These are phyloP conservation scores for Metschnikowia lunata DNA, from an alignment of 805 yeast genomes.

Conservation along the genomic window DNA sequence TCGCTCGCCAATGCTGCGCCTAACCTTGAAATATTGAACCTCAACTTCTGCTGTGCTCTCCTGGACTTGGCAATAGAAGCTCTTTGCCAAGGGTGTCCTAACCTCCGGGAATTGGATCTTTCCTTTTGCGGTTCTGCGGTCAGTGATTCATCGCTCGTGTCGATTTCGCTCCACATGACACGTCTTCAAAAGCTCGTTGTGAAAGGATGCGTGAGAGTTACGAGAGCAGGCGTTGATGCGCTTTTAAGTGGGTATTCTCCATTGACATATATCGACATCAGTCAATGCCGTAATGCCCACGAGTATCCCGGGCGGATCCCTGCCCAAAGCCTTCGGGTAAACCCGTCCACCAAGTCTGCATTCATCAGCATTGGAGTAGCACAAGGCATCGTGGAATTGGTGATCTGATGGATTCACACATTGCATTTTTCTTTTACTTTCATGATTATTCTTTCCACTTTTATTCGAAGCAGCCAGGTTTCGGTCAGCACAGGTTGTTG, in stretches of 20 bases:
- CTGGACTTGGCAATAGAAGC: slow-evolving; percentile 67
- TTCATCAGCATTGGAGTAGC: slow-evolving; percentile 52
- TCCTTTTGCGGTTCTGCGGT: slow-evolving; percentile 80
- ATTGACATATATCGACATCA: slow-evolving; percentile 51
- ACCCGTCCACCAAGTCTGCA: slow-evolving; percentile 52
- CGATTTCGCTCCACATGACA: slow-evolving; percentile 53
- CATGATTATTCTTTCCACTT: background rate
- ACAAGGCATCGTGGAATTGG: slow-evolving; percentile 55
- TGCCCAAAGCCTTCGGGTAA: slow-evolving; percentile 50
- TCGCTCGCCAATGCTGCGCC: slow-evolving; percentile 60
- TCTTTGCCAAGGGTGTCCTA: slow-evolving; percentile 61
- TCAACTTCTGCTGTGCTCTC: slow-evolving; percentile 72
- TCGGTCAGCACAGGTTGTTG: background rate
- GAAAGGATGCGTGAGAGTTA: slow-evolving; percentile 72
- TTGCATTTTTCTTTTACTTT: background rate
- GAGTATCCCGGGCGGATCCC: slow-evolving; percentile 56
- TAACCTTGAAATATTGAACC: slow-evolving; percentile 50
- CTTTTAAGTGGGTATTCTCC: slow-evolving; percentile 53
- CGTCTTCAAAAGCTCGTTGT: slow-evolving; percentile 46
- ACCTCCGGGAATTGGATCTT: slow-evolving; percentile 48
- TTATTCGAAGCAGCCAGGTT: too few species aligned
- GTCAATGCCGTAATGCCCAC: slow-evolving; percentile 71
- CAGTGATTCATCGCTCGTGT: slow-evolving; percentile 61
- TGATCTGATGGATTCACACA: slow-evolving; percentile 31
- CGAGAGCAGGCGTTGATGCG: slow-evolving; percentile 72